Percentiles rank a stretch among this genome's conserved stretches.
phyloP scores from a whole-genome alignment of 2,329 filamentous ascomycete species.

The Cladosporium sphaerospermum region DNA sequence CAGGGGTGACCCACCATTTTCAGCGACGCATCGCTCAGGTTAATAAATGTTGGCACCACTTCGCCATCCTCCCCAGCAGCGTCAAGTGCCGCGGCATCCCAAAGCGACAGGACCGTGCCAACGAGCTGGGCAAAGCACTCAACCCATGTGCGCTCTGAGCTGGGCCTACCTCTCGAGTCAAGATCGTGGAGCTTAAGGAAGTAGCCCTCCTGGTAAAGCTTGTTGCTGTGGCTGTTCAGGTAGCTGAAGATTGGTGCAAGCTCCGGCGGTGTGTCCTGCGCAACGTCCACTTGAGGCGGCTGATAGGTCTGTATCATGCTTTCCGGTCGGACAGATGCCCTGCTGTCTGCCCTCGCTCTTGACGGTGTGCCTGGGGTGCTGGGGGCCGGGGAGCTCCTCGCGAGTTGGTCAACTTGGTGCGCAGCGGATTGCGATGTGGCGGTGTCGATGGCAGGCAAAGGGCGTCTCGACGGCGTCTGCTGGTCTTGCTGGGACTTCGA shows the following conservation, averaged over 20 bases:
- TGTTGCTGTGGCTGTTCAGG: slow-evolving; percentile 91
- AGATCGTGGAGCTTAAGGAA: slow-evolving; percentile 95
- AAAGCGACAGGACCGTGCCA: slow-evolving; percentile 87
- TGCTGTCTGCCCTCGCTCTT: slow-evolving; percentile 41
- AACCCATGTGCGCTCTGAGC: slow-evolving; percentile 80
- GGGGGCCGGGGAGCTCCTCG: slow-evolving; percentile 5
- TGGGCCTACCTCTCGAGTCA: slow-evolving; percentile 81
- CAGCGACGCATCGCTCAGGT: slow-evolving; percentile 92
- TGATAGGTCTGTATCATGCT: slow-evolving; percentile 85
- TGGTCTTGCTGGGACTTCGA: slow-evolving; percentile 3
- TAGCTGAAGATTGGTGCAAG: slow-evolving; percentile 90
- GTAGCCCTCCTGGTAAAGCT: slow-evolving; percentile 96
- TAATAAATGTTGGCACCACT: slow-evolving; percentile 87
- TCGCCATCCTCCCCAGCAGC: slow-evolving; percentile 77
- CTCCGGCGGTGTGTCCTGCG: slow-evolving; percentile 81
- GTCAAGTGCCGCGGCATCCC: slow-evolving; percentile 91
- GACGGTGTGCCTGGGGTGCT: slow-evolving; percentile 29
- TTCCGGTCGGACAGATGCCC: slow-evolving; percentile 60
- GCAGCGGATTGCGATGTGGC: slow-evolving; percentile 15
- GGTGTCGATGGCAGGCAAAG: slow-evolving; percentile 22
- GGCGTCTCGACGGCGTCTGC: slow-evolving; percentile 14
- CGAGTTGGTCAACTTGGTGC: slow-evolving; percentile 12
- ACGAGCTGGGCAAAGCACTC: slow-evolving; percentile 97
- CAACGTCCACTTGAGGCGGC: slow-evolving; percentile 78
- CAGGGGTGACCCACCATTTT: slow-evolving; percentile 65